A percentile compares a stretch with the other conserved stretches of the same genome.
Evolutionary conservation across 2,329 filamentous ascomycete genomes (phyloP).

Genomic region (Aureobasidium melanogenum): DNA sequence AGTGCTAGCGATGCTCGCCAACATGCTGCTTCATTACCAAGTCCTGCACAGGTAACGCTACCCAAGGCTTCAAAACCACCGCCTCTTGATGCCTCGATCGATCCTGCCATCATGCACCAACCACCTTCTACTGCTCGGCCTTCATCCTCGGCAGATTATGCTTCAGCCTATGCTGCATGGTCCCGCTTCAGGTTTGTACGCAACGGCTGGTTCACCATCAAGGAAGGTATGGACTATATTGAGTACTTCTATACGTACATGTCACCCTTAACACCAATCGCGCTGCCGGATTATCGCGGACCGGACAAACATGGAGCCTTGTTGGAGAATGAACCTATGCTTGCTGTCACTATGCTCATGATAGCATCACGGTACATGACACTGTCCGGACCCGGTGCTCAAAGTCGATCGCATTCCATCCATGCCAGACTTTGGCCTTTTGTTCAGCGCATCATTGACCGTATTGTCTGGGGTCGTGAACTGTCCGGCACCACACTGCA

Average conservation of each 20-base stretch:
- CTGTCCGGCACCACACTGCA: conserved; percentile 86
- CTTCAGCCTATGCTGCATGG: conserved; percentile 71
- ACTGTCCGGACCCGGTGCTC: conserved; percentile 68
- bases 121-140: neutral
- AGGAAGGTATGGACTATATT: conserved; percentile 88
- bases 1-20: conserved; percentile 23
- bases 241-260: conserved; percentile 92
- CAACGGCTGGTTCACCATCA: conserved; percentile 90
- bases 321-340: conserved; percentile 82
- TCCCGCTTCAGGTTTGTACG: conserved; percentile 87
- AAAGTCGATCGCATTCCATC: conserved; percentile 79
- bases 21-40: conserved; percentile 2
- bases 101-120: conserved; percentile 16
- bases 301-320: conserved; percentile 72
- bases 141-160: conserved; percentile 23
- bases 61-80: neutral
- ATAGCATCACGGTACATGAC: conserved; percentile 82
- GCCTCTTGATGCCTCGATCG: conserved; percentile 15
- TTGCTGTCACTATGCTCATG: conserved; percentile 83
- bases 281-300: conserved; percentile 78
- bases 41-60: neutral
- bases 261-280: conserved; percentile 86
- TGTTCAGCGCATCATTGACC: conserved; percentile 87
- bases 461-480: conserved; percentile 91
- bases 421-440: conserved; percentile 95